Evolutionary conservation across 108 stramenopile genomes (phyloP).

Genomic region (Parietichytrium sp.): DNA sequence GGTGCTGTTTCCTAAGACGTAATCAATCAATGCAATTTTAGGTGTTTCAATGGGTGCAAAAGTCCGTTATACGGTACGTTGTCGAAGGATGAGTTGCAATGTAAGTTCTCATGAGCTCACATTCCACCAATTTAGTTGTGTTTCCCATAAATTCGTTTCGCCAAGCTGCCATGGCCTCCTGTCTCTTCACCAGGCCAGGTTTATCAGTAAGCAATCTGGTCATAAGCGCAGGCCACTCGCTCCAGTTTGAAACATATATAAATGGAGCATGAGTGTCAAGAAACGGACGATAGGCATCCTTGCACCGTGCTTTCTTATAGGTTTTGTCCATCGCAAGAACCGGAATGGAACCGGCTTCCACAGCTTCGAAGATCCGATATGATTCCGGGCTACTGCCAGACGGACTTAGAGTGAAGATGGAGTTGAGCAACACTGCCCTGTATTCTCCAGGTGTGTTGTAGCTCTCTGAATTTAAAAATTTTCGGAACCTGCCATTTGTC

Average conservation of each 20-base stretch:
- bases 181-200: no score
- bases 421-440: conserved; percentile 46
- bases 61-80: no score
- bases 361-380: conserved; percentile 58
- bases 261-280: conserved; percentile 42
- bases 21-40: no score
- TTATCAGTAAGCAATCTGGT: no score
- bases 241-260: conserved; percentile 47
- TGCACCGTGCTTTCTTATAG: conserved; percentile 41
- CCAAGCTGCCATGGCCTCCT: no score
- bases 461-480: background rate
- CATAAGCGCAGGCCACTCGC: conserved; percentile 36
- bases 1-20: no score
- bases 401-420: conserved; percentile 53
- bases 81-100: no score
- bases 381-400: conserved; percentile 59
- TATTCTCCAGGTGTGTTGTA: conserved; percentile 36
- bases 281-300: conserved; percentile 43
- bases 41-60: no score
- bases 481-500: background rate
- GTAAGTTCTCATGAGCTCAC: no score
- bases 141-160: no score
- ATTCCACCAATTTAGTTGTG: no score
- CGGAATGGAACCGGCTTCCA: conserved; percentile 55
- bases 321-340: conserved; percentile 39